Evolutionary conservation across 2,329 filamentous ascomycete genomes (phyloP), one percentile per base, ranked within the genome.

Genomic region (Cladosporium sp.): DNA sequence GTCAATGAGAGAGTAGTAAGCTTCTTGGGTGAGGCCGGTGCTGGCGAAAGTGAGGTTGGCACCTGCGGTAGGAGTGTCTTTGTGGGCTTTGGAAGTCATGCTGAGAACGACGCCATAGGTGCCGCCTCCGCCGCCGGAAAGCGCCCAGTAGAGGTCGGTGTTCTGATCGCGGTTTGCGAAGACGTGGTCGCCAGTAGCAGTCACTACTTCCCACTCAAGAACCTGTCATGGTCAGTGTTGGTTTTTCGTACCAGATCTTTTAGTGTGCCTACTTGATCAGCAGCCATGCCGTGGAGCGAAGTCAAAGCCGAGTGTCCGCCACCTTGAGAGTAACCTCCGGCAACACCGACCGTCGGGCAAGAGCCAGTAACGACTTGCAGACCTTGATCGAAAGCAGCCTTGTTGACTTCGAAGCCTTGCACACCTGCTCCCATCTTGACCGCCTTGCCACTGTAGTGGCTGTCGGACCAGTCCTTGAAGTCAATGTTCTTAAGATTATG

Each of bases 61-160:
- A 2, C 77, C 81, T 1, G 76, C 74, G 3, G 79, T 73, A 0
- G 70, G 68, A 6, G 68, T 68, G 59, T 80, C 76, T 0, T 74
- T 71, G 67, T 84, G 75, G 1, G 79, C 76, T 60, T 80, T 81
- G 40, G 80, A 73, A 0, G 81, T 86, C 69, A 86, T 75, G 2
- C 80, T 82, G n/a, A 78, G 69, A 1, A 87, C 82, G 3, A 86
- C 74, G 3, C 76, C 85, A 62, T 81, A 88, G 37, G 78, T 86
- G 15, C 83, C 82, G 6, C 78, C 81, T 3, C 85, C 84, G 0
- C 85, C 84, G 3, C 84, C 84, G 43, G 76, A 75, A 1, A 87
- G 70, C 1, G 85, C 86, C 85, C 84, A 88, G 73, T 84, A 88
- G 1, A 88, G 73, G 55, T 87, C 84, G 0, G 73, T 59, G 63